Evolutionary conservation across 176 grass and related monocot species (phyloP).

Genomic region (Triticum timopheevii): DNA sequence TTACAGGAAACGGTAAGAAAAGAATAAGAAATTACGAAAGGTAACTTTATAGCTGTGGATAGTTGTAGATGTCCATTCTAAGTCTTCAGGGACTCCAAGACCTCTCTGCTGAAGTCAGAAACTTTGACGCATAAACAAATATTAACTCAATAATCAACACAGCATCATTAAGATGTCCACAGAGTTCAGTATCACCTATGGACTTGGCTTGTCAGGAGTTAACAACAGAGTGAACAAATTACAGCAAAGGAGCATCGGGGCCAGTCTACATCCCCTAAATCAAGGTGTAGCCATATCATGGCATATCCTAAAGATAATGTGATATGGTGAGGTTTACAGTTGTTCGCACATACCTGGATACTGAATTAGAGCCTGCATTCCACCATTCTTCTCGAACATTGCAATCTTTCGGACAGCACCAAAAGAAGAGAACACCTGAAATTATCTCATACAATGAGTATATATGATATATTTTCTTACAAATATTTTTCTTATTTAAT

Average conservation of each 20-base stretch:
- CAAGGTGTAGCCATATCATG: constrained; percentile 1
- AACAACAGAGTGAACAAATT: constrained; percentile 6
- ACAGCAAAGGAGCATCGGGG: neutral
- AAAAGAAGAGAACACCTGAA: constrained; percentile 97
- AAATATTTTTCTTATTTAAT: neutral
- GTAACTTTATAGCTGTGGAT: constrained; percentile 50
- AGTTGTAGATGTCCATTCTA: constrained; percentile 62
- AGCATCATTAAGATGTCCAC: neutral
- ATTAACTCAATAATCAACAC: constrained; percentile 30
- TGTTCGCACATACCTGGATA: constrained; percentile 67
- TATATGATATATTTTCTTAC: neutral
- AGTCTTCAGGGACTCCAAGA: constrained; percentile 50
- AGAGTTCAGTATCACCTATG: constrained; percentile 8
- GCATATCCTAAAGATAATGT: constrained; percentile 6
- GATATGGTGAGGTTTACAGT: neutral
- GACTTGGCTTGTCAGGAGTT: constrained; percentile 14
- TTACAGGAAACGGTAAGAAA: constrained; percentile 44
- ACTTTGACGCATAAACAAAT: constrained; percentile 38
- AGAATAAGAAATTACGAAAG: constrained; percentile 65
- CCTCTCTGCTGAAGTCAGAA: constrained; percentile 56
- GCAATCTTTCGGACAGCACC: constrained; percentile 92
- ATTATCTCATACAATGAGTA: constrained; percentile 30
- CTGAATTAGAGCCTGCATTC: constrained; percentile 92
- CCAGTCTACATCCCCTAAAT: neutral
- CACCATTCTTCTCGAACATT: constrained; percentile 98